phyloP scores from a whole-genome alignment of 495 filamentous ascomycete species.

The Hypoxylon perforatum region DNA sequence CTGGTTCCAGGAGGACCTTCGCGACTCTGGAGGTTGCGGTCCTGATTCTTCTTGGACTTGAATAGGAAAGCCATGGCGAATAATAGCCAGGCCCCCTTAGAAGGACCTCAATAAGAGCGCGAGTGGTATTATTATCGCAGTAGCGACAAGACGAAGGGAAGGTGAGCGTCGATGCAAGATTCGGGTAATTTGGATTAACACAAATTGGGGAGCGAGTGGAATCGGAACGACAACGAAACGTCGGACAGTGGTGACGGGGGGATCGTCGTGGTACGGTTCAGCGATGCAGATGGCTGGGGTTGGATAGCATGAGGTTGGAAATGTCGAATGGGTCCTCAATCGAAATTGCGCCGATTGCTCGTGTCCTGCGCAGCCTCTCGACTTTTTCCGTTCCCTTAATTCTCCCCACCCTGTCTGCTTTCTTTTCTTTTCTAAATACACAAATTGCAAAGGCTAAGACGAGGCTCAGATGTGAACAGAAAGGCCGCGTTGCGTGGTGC shows the following conservation, averaged over 20 bases:
- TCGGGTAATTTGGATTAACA: conserved; percentile 16
- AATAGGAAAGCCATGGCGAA: conserved; percentile 77
- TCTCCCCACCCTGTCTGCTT: conserved; percentile 8
- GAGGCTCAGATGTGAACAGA: conserved; percentile 8
- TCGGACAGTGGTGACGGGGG: conserved; percentile 14
- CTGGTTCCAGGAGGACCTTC: conserved; percentile 55
- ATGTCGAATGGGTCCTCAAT: conserved; percentile 36
- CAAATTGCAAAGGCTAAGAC: conserved; percentile 6
- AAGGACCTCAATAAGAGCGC: conserved; percentile 32
- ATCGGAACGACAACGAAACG: conserved; percentile 17
- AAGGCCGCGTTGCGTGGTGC: conserved; percentile 1
- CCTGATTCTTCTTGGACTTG: conserved; percentile 74
- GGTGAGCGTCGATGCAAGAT: conserved; percentile 7
- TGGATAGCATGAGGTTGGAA: conserved; percentile 42
- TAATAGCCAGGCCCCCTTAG: conserved; percentile 35
- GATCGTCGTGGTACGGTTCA: conserved; percentile 14
- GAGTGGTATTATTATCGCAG: conserved; percentile 25
- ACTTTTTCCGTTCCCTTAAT: conserved; percentile 27
- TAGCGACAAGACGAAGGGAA: conserved; percentile 18
- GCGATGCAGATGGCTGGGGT: conserved; percentile 38
- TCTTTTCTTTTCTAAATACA: conserved; percentile 21
- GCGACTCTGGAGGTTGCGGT: conserved; percentile 57
- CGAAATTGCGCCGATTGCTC: conserved; percentile 36
- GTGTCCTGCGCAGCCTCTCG: conserved; percentile 39
- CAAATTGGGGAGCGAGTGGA: conserved; percentile 1